Evolutionary conservation across 2,329 filamentous ascomycete genomes (phyloP).

Genomic region (Alternaria brassicae): DNA sequence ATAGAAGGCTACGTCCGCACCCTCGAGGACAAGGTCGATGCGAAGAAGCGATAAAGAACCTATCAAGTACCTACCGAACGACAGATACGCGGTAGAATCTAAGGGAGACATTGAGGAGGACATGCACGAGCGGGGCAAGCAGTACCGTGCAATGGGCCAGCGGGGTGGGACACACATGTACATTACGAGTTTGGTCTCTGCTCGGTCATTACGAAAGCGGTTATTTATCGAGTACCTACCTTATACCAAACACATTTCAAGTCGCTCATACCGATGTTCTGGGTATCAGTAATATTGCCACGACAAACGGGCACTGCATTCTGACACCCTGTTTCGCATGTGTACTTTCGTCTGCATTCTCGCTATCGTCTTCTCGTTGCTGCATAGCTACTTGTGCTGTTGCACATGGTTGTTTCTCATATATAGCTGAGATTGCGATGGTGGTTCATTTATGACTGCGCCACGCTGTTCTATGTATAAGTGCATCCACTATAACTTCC

Average conservation of each 20-base stretch:
- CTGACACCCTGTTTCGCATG: neutral
- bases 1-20: conserved; percentile 83
- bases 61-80: neutral
- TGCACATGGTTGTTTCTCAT: neutral
- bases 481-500: neutral
- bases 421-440: no score
- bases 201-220: conserved; percentile 5
- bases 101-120: neutral
- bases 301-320: neutral
- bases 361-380: neutral
- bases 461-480: neutral
- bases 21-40: conserved; percentile 80
- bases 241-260: neutral
- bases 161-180: conserved; percentile 6
- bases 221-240: neutral
- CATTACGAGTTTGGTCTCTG: conserved; percentile 7
- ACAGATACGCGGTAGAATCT: neutral
- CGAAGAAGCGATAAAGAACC: conserved; percentile 32
- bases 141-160: neutral
- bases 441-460: neutral
- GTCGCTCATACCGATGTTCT: neutral
- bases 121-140: neutral
- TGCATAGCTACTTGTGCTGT: neutral
- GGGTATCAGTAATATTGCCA: neutral
- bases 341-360: neutral